Conservation (phyloP, 305 asterid species). For the Rubia peregrina region DNA sequence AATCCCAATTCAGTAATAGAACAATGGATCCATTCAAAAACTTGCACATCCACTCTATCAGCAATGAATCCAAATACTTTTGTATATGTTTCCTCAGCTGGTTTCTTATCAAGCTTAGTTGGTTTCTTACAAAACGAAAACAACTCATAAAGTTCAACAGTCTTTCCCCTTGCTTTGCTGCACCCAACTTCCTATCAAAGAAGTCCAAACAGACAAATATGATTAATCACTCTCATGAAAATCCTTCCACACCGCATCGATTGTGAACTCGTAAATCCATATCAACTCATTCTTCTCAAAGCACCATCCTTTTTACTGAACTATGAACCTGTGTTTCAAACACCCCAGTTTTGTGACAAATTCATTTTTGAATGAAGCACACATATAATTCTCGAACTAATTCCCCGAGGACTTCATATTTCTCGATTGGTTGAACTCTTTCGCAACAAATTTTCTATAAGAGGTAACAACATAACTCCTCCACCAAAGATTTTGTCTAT, state of each 20-base stretch:
- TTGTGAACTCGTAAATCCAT: too few species aligned
- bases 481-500: too few species aligned
- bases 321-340: too few species aligned
- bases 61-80: slow-evolving; percentile 66
- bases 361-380: too few species aligned
- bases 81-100: slow-evolving; percentile 55
- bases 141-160: slow-evolving; percentile 40
- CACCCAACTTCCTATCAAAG: slow-evolving; percentile 66
- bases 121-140: slow-evolving; percentile 15
- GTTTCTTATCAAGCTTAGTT: slow-evolving; percentile 32
- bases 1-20: slow-evolving; percentile 48
- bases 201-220: slow-evolving; percentile 68
- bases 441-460: too few species aligned
- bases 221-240: slow-evolving; percentile 43
- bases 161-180: slow-evolving; percentile 39
- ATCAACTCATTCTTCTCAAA: too few species aligned
- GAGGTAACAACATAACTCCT: too few species aligned
- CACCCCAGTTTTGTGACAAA: too few species aligned
- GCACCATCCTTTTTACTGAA: too few species aligned
- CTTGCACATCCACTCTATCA: slow-evolving; percentile 32
- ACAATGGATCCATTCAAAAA: slow-evolving; percentile 54
- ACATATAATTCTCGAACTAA: too few species aligned
- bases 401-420: too few species aligned
- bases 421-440: too few species aligned
- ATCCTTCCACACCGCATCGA: slow-evolving; percentile 40